Evolutionary conservation across 176 grass and related monocot genomes (phyloP).

Genomic region (Lolium perenne): DNA sequence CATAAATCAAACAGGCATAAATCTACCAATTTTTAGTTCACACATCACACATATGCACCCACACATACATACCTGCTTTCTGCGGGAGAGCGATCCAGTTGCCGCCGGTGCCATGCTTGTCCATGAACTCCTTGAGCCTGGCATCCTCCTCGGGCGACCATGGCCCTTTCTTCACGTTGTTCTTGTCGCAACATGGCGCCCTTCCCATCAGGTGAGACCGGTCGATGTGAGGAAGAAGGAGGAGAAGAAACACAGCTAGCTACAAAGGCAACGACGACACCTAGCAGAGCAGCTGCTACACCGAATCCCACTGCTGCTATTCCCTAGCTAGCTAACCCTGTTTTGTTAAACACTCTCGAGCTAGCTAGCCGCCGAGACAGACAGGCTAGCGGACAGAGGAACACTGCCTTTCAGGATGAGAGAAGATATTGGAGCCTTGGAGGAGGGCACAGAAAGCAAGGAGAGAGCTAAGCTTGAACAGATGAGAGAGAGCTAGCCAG

Average conservation of each 20-base stretch:
- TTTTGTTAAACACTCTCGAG: slow-evolving; percentile 51
- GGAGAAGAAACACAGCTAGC: slow-evolving; percentile 24
- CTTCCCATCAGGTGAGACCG: slow-evolving; percentile 64
- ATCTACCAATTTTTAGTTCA: neutral
- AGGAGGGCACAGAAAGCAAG: slow-evolving; percentile 65
- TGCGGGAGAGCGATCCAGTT: slow-evolving; percentile 98
- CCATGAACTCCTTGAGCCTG: slow-evolving; percentile 93
- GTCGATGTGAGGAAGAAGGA: slow-evolving; percentile 18
- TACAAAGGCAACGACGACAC: slow-evolving; percentile 31
- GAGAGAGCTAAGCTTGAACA: neutral
- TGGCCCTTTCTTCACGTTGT: slow-evolving; percentile 92
- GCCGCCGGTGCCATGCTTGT: slow-evolving; percentile 86
- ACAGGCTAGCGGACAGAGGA: slow-evolving; percentile 41
- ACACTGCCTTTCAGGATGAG: slow-evolving; percentile 46
- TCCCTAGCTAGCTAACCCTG: slow-evolving; percentile 31
- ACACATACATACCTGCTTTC: slow-evolving; percentile 63
- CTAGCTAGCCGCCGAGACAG: slow-evolving; percentile 26
- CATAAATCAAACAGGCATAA: neutral
- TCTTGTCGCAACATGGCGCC: slow-evolving; percentile 95
- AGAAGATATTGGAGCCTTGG: slow-evolving; percentile 21
- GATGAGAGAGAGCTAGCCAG: slow-evolving; percentile 10
- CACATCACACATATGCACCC: neutral
- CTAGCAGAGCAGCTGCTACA: neutral
- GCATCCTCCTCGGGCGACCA: slow-evolving; percentile 96
- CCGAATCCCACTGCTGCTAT: slow-evolving; percentile 47